phyloP scores from a whole-genome alignment of 176 grass and related monocot genomes.

The Eleusine indica region DNA sequence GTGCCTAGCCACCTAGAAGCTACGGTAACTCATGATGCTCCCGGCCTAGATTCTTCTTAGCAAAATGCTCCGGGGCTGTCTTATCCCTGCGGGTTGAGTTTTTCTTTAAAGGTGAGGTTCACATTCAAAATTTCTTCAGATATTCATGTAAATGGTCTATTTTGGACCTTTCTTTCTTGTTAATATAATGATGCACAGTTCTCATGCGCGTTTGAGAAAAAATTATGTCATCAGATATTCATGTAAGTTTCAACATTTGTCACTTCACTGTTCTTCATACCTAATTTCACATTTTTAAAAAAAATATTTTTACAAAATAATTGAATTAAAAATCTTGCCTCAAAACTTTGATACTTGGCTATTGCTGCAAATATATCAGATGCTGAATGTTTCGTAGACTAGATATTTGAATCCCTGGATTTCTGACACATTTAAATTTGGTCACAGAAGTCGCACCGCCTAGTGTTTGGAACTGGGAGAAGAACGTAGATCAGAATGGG shows the following conservation, averaged over 20 bases:
- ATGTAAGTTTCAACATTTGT: not conserved
- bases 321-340: not conserved
- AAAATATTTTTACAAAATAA: not conserved
- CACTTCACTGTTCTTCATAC: not conserved
- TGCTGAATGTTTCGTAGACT: not conserved
- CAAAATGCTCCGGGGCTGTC: too few species aligned
- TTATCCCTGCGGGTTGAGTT: too few species aligned
- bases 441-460: not conserved
- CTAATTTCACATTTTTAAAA: not conserved
- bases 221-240: not conserved
- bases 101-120: not conserved
- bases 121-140: not conserved
- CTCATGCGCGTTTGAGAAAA: too few species aligned
- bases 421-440: not conserved
- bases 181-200: too few species aligned
- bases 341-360: not conserved
- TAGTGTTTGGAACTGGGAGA: not conserved
- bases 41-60: too few species aligned
- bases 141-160: not conserved
- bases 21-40: too few species aligned
- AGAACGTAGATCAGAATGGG: constrained; percentile 21
- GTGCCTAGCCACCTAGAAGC: too few species aligned
- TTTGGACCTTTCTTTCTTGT: too few species aligned
- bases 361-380: not conserved
- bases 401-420: not conserved